Evolutionary conservation across 805 yeast species (phyloP), one percentile per base, ranked within the genome.

Genomic region (Wickerhamomyces rabaulensis): DNA sequence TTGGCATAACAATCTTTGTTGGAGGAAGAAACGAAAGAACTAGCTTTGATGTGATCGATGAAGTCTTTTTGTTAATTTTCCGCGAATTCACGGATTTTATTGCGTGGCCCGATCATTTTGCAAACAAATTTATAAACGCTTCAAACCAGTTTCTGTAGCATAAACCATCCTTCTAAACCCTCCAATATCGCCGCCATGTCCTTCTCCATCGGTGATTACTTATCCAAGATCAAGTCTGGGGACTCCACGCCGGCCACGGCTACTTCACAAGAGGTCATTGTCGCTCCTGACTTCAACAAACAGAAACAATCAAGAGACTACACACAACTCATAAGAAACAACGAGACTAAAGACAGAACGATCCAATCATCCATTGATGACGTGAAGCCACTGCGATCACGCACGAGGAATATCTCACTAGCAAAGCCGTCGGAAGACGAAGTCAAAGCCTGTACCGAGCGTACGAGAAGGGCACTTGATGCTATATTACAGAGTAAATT

Each of bases 351-450:
- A 20, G 49, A 55, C 12, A 45, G 60, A 26, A 21, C 9, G 4
- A 54, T 58, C 6, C 82, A 78, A 50, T 58, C 80, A 0, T 65
- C 77, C 0, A 76, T 78, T 44, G 71, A 74, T 31, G 85, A 79
- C 45, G 74, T 85, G 26, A 73, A 82, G 22, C 90, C 91, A 0
- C 64, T 83, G 42, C 73, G 86, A 52, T 80, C 62, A 57, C 69
- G 64, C 49, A 57, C 64, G 26, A 67, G 68, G 17, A 62, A 67
- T 15, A 43, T 78, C 6, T 53, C 64, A 3, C 56, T 78, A 6
- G 71, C 78, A 3, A 54, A 64, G 27, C 83, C 82, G 0, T 58
- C 74, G 1, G 73, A 73, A 35, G 76, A 71, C 16, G 73, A 73
- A 19, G 64, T 80, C 5, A 61, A 58, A 13, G 68, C 61, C 5